Base-by-base conservation (phyloP, 148 eudicot species). In the Rhododendron vialii region DNA sequence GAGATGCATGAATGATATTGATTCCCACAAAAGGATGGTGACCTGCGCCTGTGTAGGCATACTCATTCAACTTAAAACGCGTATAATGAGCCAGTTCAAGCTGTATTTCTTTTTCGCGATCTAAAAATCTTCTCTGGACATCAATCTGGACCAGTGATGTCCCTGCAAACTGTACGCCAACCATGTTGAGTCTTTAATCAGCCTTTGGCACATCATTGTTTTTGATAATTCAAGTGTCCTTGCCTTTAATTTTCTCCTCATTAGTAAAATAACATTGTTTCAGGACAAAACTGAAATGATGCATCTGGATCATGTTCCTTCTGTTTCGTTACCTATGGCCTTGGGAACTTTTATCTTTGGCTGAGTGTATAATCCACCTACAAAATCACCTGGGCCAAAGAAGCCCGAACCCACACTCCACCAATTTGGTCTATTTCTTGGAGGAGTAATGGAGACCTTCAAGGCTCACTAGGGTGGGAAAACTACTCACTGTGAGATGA, bases 121-220 rank as follows among this genome's bases (percentile, higher is more conserved):
- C 45, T 24, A 24, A 12, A 41, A 4, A 41, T 41, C 51, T 41
- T 18, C 5, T 77, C 26, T 20, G 24, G 80, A 43, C 50, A 43
- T 77, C 51, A 41, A 41, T 41, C 80, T 22, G 80, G 80, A 43
- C 30, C 51, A 77, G 80, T 41, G 28, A 41, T 43, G 13, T 10
- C 51, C 59, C 82, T 48, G 55, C 35, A n/a, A 78, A 45, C 48
- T 41, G 48, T 78, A 15, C 28, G 22, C 22, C 82, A 78, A n/a
- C 57, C 20, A 35, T 69, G 61, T 65, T 48, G 36, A 43, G 78
- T 80, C 50, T 47, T 76, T 11, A 33, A 22, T 75, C 83, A 81
- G 38, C 86, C 71, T 73, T 78, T 85, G 78, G 50, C 61, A 41
- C 69, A 80, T 61, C 48, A 45, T 61, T 82, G 8, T 59, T 59